These are phyloP conservation scores for Rhodotorula kratochvilovae DNA, from an alignment of 768 basidiomycete species.

Conservation along the genomic window DNA sequence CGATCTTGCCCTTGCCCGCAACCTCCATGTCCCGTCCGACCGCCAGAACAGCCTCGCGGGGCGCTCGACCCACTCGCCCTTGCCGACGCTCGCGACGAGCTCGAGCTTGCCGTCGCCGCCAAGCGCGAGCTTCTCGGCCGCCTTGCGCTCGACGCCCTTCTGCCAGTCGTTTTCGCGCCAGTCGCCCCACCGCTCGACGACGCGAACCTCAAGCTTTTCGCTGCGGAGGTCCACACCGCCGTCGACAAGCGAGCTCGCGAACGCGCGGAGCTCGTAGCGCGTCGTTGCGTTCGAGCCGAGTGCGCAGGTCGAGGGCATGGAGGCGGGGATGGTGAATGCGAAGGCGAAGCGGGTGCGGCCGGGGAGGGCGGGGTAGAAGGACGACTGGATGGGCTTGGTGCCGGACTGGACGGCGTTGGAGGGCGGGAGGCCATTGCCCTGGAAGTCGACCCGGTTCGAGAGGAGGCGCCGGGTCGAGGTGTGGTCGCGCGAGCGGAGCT, in stretches of 20 bases:
- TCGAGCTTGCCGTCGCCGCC: constrained; percentile 26
- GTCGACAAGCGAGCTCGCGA: constrained; percentile 24
- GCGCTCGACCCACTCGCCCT: constrained; percentile 11
- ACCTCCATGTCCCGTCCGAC: constrained; percentile 13
- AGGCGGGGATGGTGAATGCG: constrained; percentile 32
- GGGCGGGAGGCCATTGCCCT: constrained; percentile 38
- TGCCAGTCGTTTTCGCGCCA: constrained; percentile 37
- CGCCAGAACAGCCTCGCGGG: constrained; percentile 40
- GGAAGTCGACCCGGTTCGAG: constrained; percentile 35
- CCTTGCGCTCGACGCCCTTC: constrained; percentile 2
- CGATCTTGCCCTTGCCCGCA: constrained; percentile 14
- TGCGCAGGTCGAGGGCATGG: constrained; percentile 33
- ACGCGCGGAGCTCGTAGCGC: constrained; percentile 38
- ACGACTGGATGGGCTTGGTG: constrained; percentile 11
- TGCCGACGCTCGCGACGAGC: constrained; percentile 22
- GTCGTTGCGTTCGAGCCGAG: constrained; percentile 38
- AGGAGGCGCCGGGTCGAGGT: constrained; percentile 40
- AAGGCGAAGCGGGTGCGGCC: constrained; percentile 42
- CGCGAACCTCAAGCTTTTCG: constrained; percentile 22
- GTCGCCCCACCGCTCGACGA: constrained; percentile 42
- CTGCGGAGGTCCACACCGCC: constrained; percentile 32
- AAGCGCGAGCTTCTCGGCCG: constrained; percentile 15
- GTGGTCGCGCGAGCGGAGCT: constrained; percentile 40
- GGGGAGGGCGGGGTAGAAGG: constrained; percentile 36
- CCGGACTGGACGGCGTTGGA: constrained; percentile 36